Percentiles rank a stretch among this genome's conserved stretches.
Conservation (phyloP, 768 basidiomycete species). For the Serendipita indica region DNA sequence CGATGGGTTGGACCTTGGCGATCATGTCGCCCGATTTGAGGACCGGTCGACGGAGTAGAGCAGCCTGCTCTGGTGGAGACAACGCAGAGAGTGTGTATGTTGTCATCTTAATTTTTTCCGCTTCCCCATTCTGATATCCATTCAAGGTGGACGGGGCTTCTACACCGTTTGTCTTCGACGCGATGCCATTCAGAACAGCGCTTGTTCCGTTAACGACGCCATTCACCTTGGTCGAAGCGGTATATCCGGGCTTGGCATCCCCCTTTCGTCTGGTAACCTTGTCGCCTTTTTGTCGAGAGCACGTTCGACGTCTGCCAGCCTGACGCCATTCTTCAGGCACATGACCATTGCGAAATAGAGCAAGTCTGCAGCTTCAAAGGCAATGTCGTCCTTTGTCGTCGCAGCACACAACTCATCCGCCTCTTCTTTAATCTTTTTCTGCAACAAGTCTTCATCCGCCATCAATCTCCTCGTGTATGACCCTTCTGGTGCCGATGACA, state of each 20-base stretch:
- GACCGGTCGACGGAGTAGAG: conserved; percentile 76
- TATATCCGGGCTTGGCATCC: conserved; percentile 77
- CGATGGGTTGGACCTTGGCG: conserved; percentile 83
- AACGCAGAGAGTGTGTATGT: conserved; percentile 42
- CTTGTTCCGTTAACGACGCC: not conserved
- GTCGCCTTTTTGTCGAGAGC: conserved; percentile 73
- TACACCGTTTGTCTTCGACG: not conserved
- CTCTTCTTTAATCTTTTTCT: conserved; percentile 94
- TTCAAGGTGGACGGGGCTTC: conserved; percentile 13
- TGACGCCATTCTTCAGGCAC: conserved; percentile 72
- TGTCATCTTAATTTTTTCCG: conserved; percentile 60
- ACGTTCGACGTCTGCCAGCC: conserved; percentile 65
- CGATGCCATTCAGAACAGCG: no score
- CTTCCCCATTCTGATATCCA: conserved; percentile 11
- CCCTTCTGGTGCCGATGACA: conserved; percentile 66
- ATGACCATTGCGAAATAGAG: conserved; percentile 82
- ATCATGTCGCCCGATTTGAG: conserved; percentile 73
- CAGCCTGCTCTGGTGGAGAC: conserved; percentile 39
- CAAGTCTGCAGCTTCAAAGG: conserved; percentile 92
- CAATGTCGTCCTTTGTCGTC: conserved; percentile 60
- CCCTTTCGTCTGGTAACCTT: conserved; percentile 79
- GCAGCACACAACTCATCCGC: conserved; percentile 91
- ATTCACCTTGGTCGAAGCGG: not conserved
- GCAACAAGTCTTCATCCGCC: conserved; percentile 61
- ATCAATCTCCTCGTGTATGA: conserved; percentile 87